Percentiles rank a stretch among this genome's conserved stretches.
These are phyloP conservation scores for Sedum album DNA, from an alignment of 164 flowering plant species.

Conservation along the genomic window DNA sequence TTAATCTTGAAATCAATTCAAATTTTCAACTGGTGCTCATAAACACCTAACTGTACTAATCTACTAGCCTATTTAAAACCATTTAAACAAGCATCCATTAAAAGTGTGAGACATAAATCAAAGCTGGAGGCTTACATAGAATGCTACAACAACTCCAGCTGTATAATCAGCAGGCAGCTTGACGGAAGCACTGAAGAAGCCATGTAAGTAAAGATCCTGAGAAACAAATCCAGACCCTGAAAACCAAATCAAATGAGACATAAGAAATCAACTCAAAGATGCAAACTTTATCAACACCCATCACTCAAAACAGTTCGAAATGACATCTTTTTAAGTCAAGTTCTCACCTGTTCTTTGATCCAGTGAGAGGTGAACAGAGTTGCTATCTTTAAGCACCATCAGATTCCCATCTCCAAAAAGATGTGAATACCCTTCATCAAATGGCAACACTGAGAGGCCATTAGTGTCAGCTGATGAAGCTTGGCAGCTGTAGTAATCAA, in stretches of 20 bases:
- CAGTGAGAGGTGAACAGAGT: constrained; percentile 56
- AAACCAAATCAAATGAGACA: not conserved
- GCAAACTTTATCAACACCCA: not conserved
- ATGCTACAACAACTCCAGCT: constrained; percentile 91
- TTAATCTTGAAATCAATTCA: not conserved
- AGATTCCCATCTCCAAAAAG: constrained; percentile 77
- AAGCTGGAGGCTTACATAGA: constrained; percentile 61
- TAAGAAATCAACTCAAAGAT: not conserved
- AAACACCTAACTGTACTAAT: not conserved
- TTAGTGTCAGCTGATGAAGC: not conserved
- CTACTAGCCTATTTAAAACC: not conserved
- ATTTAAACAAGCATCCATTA: not conserved
- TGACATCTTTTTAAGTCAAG: not conserved
- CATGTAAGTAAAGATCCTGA: constrained; percentile 76
- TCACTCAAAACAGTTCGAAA: not conserved
- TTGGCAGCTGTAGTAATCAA: not conserved
- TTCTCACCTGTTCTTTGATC: constrained; percentile 70
- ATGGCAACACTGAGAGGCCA: constrained; percentile 40
- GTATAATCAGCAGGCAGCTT: constrained; percentile 87
- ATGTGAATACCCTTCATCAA: constrained; percentile 77
- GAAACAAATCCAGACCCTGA: constrained; percentile 90
- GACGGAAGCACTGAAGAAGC: constrained; percentile 86
- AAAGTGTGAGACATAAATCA: too few relatives aligned
- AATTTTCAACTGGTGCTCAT: not conserved
- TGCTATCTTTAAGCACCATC: constrained; percentile 55